Base-by-base conservation (phyloP, 192 early-diverging fungal species). In the Dimargaris verticillata region DNA sequence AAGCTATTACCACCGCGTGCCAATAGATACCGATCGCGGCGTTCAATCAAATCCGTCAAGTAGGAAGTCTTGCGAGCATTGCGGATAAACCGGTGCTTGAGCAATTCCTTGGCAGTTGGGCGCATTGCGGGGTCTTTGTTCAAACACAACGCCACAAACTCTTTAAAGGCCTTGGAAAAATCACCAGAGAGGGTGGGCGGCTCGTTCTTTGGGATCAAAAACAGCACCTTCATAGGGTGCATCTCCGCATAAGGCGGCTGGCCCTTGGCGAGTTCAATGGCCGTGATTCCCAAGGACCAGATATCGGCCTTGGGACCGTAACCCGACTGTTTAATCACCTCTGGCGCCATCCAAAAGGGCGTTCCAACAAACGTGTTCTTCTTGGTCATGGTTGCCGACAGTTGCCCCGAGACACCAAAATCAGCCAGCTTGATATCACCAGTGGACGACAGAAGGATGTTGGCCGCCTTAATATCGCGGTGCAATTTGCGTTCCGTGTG, bases 301-400 rank as follows among this genome's bases (percentile, higher is more conserved):
- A 98, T 94, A 75, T 98, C 95, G 0, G 95, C 95, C 79, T 92
- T 93, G 66, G 81, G 83, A 78, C 93, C 86, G 65, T 96, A 98
- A 6, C 88, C 90, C 1, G 88, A 85, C 70, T 93, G 90, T 65
- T 88, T 82, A 67, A 98, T 98, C 1, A 95, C 88, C 71, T 95
- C 89, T 9, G 91, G 89, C 12, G 89, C 88, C 89, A 92, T 92
- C 91, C 87, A 91, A 72, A 87, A 87, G 68, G 95, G 95, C 25
- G 93, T 96, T 2, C 95, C 95, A 6, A 98, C 95, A 83, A 98
- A 96, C 20, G 95, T 94, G 68, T 89, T 89, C 68, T 91, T 93
- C 65, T 94, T 93, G 38, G 87, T 91, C 70, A 92, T 80, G 26
- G 89, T 93, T 3, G 83, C 83, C 12, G 91, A 89, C 38, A 94